These are phyloP conservation scores for Aspergillus steynii DNA, from an alignment of 495 filamentous ascomycete species.

Conservation along the genomic window DNA sequence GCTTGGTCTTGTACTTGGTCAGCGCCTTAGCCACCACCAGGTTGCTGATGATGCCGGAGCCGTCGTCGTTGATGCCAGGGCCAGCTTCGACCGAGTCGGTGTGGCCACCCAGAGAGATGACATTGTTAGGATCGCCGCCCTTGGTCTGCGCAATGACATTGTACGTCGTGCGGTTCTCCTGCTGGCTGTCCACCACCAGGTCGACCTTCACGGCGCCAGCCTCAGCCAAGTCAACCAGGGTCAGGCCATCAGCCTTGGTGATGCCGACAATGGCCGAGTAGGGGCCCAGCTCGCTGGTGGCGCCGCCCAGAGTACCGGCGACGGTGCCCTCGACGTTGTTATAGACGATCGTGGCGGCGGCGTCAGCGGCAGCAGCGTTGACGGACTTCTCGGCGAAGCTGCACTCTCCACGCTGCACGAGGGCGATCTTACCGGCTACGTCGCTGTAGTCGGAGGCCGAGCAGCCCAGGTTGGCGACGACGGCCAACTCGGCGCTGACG, in stretches of 20 bases:
- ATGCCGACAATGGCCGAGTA: constrained; percentile 58
- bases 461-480: constrained; percentile 59
- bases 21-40: constrained; percentile 64
- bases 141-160: constrained; percentile 73
- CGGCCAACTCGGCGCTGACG: constrained; percentile 43
- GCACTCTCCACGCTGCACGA: constrained; percentile 63
- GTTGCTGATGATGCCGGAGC: constrained; percentile 63
- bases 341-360: constrained; percentile 61
- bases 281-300: constrained; percentile 43
- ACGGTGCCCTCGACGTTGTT: constrained; percentile 60
- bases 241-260: constrained; percentile 49
- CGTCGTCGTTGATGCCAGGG: constrained; percentile 70
- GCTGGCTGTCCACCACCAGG: constrained; percentile 35
- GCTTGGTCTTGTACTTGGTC: constrained; percentile 57
- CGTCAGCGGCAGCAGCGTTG: constrained; percentile 59
- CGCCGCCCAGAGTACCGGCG: constrained; percentile 55
- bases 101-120: constrained; percentile 65
- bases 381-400: constrained; percentile 60
- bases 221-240: constrained; percentile 41
- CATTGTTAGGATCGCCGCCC: constrained; percentile 62
- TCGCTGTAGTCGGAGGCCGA: constrained; percentile 52
- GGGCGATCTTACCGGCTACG: constrained; percentile 57
- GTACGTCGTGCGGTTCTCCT: constrained; percentile 52
- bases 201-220: constrained; percentile 32
- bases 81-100: constrained; percentile 65